Base-by-base conservation (phyloP, 139 green algal genomes). In the Nannochloris sp. region DNA sequence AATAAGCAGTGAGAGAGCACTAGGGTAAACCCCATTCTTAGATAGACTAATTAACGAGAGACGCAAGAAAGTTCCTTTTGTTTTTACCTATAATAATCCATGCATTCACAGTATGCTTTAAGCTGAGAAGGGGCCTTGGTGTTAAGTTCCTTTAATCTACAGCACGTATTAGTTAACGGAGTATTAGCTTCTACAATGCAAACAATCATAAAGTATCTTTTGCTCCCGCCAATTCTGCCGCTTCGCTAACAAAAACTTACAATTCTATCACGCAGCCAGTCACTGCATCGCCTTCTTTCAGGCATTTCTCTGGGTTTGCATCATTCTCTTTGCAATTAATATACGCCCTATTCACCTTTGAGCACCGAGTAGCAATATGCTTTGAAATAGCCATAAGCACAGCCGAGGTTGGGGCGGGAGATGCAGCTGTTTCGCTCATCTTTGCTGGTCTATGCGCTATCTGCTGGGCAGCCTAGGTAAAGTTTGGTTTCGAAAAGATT, bases 61-160 rank as follows among this genome's bases (percentile, higher is more conserved):
- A n/a, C n/a, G n/a, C n/a, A n/a, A n/a, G n/a, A n/a, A n/a, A n/a
- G n/a, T n/a, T n/a, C 71, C 34, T 74, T 71, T 56, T 85, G 78
- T 67, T 85, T 67, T 59, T 81, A 81, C 4, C 78, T 85, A 62
- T 83, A 85, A 51, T 88, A 88, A 59, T 88, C 80, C 71, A 88
- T 81, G 61, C 81, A 88, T 42, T 83, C 76, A 54, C 75, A 82
- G 57, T 77, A 87, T 0, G 61, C 61, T 33, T 83, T 85, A 8
- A 88, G 55, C 45, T 88, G 62, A 30, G 75, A 10, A 14, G 81
- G 81, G 29, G 59, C 65, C 42, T 78, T 81, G 7, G 54, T 30
- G 36, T 85, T 79, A 5, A 85, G 34, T 15, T 85, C 74, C 65
- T 86, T 86, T 29, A 88, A 48, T 34, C 81, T 87, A 62, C 57